Base-by-base conservation (phyloP, 345 rosid species). In the Gossypium raimondii region DNA sequence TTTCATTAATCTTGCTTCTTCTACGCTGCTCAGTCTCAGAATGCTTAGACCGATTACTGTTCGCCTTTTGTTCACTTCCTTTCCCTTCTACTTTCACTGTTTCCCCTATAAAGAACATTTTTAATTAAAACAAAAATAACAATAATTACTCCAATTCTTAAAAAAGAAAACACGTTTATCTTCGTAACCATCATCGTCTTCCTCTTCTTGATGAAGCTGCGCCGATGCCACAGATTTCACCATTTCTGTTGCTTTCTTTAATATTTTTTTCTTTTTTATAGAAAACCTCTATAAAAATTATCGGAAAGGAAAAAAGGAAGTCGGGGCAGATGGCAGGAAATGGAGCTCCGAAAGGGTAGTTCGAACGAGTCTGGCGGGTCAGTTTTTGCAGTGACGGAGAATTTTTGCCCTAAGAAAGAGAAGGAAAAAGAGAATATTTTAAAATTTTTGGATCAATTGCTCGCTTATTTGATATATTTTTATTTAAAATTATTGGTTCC, bases 11-110 rank as follows among this genome's bases (percentile, higher is more conserved):
- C 86, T 93, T 91, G 85, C 92, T 85, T 82, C 97, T 84, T 63
- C 98, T 85, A 45, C 97, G 90, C 65, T 93, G 93, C 85, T 93
- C 97, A 3, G 93, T 91, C 87, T 91, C 97, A 2, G 98, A 91
- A 85, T 93, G 97, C 84, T 91, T 93, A 41, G 92, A 83, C 74
- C 90, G 85, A 25, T 73, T 75, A 20, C 80, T 70, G 73, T 63
- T 86, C 8, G 72, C 27, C 83, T 85, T 87, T 69, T 59, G 87
- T 13, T 81, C 87, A 20, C 78, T 61, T 45, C 79, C 84, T 76
- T 73, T 86, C 58, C 79, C 84, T 16, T 84, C 53, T 43, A 18
- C 88, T 70, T 77, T 87, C 75, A 75, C 81, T 24, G 63, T 50
- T 14, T 77, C 88, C 38, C 86, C 90, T 80, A 25, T 29, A 34